These are phyloP conservation scores for Daldinia eschscholtzii DNA, from an alignment of 2,329 filamentous ascomycete species.

Conservation along the genomic window DNA sequence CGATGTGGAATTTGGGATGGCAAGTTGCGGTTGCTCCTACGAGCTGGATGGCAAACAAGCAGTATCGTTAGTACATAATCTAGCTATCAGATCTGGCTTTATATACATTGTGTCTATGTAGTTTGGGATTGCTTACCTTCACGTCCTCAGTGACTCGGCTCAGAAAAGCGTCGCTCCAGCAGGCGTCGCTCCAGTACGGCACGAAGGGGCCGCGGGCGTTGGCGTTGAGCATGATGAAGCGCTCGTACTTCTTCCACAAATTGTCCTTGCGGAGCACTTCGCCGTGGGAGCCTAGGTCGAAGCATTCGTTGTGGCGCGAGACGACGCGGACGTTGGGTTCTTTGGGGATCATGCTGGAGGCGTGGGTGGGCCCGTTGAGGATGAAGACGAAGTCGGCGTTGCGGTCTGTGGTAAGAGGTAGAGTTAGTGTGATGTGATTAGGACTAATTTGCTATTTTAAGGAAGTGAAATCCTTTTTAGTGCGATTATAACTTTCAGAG, in stretches of 20 bases:
- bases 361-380: conserved; percentile 54
- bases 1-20: conserved; percentile 53
- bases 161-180: conserved; percentile 56
- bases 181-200: conserved; percentile 53
- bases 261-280: conserved; percentile 52
- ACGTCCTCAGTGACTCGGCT: conserved; percentile 48
- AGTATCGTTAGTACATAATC: neutral
- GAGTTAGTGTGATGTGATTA: conserved; percentile 7
- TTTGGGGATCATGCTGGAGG: conserved; percentile 46
- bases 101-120: neutral
- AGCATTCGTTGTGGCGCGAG: conserved; percentile 52
- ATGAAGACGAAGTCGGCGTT: conserved; percentile 58
- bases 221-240: conserved; percentile 55
- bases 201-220: conserved; percentile 56
- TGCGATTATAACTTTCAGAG: too few relatives aligned
- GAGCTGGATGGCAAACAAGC: conserved; percentile 35
- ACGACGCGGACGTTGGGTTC: conserved; percentile 53
- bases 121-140: conserved; percentile 42
- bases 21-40: conserved; percentile 56
- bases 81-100: too few relatives aligned
- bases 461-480: too few relatives aligned
- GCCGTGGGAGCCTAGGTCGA: conserved; percentile 54
- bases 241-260: conserved; percentile 54
- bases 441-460: neutral
- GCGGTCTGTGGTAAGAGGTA: conserved; percentile 38